Evolutionary conservation across 192 early-diverging fungal genomes (phyloP), one percentile per base, ranked within the genome.

Genomic region (Linnemannia exigua): DNA sequence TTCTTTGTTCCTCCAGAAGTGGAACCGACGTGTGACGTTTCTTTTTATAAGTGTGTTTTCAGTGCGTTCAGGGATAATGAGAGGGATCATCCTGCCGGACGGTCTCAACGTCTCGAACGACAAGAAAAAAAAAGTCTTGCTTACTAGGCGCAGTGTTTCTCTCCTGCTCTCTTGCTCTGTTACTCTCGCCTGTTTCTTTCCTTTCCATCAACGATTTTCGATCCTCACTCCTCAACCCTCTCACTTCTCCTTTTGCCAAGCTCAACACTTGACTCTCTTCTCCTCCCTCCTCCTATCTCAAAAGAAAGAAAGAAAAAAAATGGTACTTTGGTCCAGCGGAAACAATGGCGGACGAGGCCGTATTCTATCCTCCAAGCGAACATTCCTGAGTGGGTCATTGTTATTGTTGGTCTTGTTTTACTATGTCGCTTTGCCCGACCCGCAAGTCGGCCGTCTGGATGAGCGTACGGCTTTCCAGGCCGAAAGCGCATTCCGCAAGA

Each of bases 351-450:
- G 70, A 9, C 69, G 58, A 52, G 22, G 33, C 5, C 50, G 75
- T 22, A 25, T 44, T 51, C 8, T 67, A 11, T 22, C 16, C 7
- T 73, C 82, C 22, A 84, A 79, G 33, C 61, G 73, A 11, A 75
- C 66, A 35, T n/a, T 79, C 38, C 22, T 79, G 3, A 51, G 82
- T 17, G 76, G 72, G 51, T 84, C 72, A 15, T 50, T 84, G 9
- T 47, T 84, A 11, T 3, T 79, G 19, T 46, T 84, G 46, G 22
- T 70, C 19, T 46, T 79, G 11, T 51, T 79, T 31, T 84, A 74
- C 14, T 84, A 79, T 50, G 71, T 71, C 25, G 63, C 77, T 7
- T 47, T 84, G 20, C 76, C 82, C 2, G 75, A 52, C 31, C 22
- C 51, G 7, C 36, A 9, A 20, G 58, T 58, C 14, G 37, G 35